Evolutionary conservation across 345 rosid genomes (phyloP), one percentile per base, ranked within the genome.

Genomic region (Aquilaria sinensis): DNA sequence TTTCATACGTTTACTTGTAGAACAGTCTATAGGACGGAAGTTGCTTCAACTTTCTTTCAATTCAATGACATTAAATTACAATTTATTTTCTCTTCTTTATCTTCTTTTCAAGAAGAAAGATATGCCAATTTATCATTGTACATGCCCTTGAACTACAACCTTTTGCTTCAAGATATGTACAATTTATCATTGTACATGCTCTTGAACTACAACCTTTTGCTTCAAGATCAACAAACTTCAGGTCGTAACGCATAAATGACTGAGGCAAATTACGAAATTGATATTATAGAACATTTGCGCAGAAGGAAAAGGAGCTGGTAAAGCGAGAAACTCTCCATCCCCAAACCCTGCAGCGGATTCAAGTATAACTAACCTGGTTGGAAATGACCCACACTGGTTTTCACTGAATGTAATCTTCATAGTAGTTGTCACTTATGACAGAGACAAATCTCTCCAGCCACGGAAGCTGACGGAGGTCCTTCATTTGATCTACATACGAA

Each of bases 371-470:
- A 16, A 66, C 69, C 51, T 66, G 46, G 61, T 57, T 16, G 33
- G 65, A 31, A 57, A 61, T 55, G 58, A 34, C 34, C 58, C 61
- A 70, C 33, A 53, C 58, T 6, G 15, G 51, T 23, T 53, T 67
- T 90, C 83, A 94, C 58, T 85, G 89, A 71, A 76, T 68, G 61
- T 74, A 86, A 61, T 90, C 96, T 65, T 94, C 96, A 12, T 94
- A 85, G 70, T 83, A 94, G 77, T 80, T 85, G 75, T 94, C 99
- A 55, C 97, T 94, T 62, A 94, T 94, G 64, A 90, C 96, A 11
- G 99, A 88, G 69, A 88, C 97, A 57, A 94, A 94, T 68, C 97
- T 88, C 82, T 90, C 97, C 6, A 94, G 99, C 99, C 99, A 94
- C 51, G 99, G 99, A 59, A 94, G 92, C 69, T 88, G 97, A 70